These are phyloP conservation scores for Phytomonas sp. DNA, from an alignment of 208 protist species.

Conservation along the genomic window DNA sequence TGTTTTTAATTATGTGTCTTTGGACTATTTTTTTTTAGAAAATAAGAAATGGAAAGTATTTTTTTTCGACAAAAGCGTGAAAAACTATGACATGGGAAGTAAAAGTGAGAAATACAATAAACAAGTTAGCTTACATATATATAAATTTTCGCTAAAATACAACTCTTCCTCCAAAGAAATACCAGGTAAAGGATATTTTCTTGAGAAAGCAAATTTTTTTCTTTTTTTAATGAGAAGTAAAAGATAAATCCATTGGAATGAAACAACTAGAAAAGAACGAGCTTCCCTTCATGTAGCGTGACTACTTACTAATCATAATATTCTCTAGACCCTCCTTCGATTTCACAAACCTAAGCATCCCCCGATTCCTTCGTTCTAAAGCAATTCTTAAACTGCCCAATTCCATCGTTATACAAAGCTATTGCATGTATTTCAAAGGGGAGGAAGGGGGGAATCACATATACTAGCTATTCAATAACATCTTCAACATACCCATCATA, in stretches of 20 bases:
- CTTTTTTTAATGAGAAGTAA: background rate
- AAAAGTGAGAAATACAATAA: background rate
- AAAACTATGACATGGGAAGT: background rate
- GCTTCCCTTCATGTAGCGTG: background rate
- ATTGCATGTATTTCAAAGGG: background rate
- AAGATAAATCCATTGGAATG: background rate
- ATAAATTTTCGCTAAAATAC: background rate
- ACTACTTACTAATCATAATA: background rate
- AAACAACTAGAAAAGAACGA: constrained; percentile 3
- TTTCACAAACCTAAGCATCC: background rate
- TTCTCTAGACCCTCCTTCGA: background rate
- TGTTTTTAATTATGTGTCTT: constrained; percentile 6
- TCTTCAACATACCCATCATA: background rate
- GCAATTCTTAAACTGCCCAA: background rate
- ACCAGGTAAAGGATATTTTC: background rate
- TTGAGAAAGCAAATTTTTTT: background rate
- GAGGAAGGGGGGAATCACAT: background rate
- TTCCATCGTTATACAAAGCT: background rate
- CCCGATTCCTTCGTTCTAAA: background rate
- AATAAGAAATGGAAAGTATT: constrained; percentile 3
- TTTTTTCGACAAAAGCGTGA: constrained; percentile 2
- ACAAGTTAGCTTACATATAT: background rate
- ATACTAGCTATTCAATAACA: background rate
- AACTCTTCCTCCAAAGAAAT: background rate
- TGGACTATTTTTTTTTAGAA: background rate